phyloP scores from a whole-genome alignment of 805 yeast species.

The Teunomyces cretensis region DNA sequence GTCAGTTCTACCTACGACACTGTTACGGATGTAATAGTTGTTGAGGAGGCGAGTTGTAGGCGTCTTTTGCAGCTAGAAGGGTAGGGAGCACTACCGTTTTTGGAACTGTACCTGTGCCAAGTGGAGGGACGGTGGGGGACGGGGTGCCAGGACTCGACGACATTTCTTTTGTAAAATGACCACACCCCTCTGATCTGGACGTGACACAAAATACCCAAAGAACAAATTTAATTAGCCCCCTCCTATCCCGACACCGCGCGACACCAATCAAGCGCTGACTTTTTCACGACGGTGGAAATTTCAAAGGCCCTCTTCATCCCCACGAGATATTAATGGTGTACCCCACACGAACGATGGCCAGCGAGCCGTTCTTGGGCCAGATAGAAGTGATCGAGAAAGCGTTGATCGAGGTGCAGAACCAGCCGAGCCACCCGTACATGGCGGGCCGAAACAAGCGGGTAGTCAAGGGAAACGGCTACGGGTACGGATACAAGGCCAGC shows the following conservation, averaged over 20 bases:
- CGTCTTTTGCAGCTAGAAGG: too few relatives aligned
- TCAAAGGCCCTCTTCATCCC: neutral
- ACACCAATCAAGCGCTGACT: neutral
- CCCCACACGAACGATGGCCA: conserved; percentile 25
- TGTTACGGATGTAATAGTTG: too few relatives aligned
- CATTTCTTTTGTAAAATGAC: too few relatives aligned
- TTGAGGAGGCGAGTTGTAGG: too few relatives aligned
- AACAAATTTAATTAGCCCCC: neutral
- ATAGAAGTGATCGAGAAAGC: conserved; percentile 31
- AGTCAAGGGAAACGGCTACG: neutral
- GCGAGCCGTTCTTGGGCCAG: conserved; percentile 36
- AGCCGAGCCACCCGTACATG: conserved; percentile 21
- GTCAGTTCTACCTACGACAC: too few relatives aligned
- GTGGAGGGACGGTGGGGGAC: too few relatives aligned
- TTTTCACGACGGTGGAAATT: neutral
- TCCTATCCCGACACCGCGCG: too few relatives aligned
- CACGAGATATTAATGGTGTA: neutral
- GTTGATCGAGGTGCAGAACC: conserved; percentile 32
- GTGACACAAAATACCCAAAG: neutral
- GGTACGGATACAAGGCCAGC: neutral
- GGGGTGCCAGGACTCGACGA: too few relatives aligned
- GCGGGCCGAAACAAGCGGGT: neutral
- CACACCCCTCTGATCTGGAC: too few relatives aligned
- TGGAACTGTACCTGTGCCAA: too few relatives aligned
- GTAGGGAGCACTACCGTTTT: too few relatives aligned